Base-by-base conservation (phyloP, 2,329 filamentous ascomycete species). In the Neonectria hederae region DNA sequence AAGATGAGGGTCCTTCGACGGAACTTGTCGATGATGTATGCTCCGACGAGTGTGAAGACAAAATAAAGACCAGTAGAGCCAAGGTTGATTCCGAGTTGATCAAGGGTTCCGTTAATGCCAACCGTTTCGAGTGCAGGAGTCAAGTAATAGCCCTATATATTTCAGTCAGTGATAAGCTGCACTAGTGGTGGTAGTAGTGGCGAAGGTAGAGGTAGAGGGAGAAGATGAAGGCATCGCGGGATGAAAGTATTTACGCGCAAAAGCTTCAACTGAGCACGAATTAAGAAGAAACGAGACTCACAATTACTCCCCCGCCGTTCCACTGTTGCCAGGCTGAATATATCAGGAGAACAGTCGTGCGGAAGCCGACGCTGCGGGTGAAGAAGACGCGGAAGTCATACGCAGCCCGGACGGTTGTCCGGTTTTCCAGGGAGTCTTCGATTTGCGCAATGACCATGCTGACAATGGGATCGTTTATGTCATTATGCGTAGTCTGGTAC, bases 371-470 rank as follows among this genome's bases (percentile, higher is more conserved):
- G 2, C 55, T 30, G 26, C 68, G 64, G 3, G 65, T 72, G 42
- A 72, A 72, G 35, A 72, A 72, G 35, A 72, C 38, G 10, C 70
- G 61, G 28, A 72, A 72, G 42, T 72, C 70, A 46, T 67, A 72
- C 0, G 66, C 55, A 1, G 67, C 69, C 13, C 58, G 40, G 38
- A 72, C 59, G 7, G 59, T 65, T 17, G 21, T 42, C 2, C 11
- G n/a, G 32, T 43, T 67, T 59, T 72, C 70, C 13, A 72, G 65
- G 2, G 70, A 72, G 48, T 67, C 64, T 11, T 72, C 70, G 19
- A 72, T 72, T 56, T 72, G 70, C 2, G 63, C 24, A 38, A 72
- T 59, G 22, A 72, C 22, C 49, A 66, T 65, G 14, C 59, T 54
- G 0, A 72, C 67, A 30, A 72, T 67, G 1, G 70, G 67, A 17